Conservation (phyloP, 1,139 yeast genomes). For the Hemisphaericaspora xylanilytica region DNA sequence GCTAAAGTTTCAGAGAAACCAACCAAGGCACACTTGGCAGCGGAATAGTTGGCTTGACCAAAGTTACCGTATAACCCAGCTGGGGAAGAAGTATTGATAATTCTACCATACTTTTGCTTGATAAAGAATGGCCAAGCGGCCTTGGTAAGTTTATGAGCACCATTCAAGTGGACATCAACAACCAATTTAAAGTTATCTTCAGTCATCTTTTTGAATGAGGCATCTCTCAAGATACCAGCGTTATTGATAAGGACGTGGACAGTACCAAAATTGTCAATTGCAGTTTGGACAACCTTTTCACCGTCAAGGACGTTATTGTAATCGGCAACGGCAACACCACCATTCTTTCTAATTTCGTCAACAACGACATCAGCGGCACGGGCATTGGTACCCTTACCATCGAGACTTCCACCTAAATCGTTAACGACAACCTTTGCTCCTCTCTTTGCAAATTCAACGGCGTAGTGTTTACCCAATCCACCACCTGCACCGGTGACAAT, state of each 20-base stretch:
- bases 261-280: conserved; percentile 81
- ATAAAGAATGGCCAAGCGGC: conserved; percentile 94
- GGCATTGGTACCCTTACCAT: conserved; percentile 64
- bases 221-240: conserved; percentile 87
- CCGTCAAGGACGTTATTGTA: conserved; percentile 91
- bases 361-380: conserved; percentile 89
- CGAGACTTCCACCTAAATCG: conserved; percentile 83
- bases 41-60: conserved; percentile 95
- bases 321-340: conserved; percentile 91
- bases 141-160: conserved; percentile 79
- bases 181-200: conserved; percentile 79
- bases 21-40: conserved; percentile 86
- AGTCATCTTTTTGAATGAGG: conserved; percentile 77
- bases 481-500: conserved; percentile 98
- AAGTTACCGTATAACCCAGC: conserved; percentile 97
- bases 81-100: conserved; percentile 90
- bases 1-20: conserved; percentile 95
- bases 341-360: conserved; percentile 68
- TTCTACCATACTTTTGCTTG: conserved; percentile 82
- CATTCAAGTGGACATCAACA: conserved; percentile 82
- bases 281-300: conserved; percentile 81
- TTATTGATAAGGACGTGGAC: conserved; percentile 89
- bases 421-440: conserved; percentile 94
- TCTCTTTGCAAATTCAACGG: conserved; percentile 79
- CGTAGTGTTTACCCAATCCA: conserved; percentile 88